Evolutionary conservation across 352 stramenopile species (phyloP).

Genomic region (Globisporangium ultimum): DNA sequence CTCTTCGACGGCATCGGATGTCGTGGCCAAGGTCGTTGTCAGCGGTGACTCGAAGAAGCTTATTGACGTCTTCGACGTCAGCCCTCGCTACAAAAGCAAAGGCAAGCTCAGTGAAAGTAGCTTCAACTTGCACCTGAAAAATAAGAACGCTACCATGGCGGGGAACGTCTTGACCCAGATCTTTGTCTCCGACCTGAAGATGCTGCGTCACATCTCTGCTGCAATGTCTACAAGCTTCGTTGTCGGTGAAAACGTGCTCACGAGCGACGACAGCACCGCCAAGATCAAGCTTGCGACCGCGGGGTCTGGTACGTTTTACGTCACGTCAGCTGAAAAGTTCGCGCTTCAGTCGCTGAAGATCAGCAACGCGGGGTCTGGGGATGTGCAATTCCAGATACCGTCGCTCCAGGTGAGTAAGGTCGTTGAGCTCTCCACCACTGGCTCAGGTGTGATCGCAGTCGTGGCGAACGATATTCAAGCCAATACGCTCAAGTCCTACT

Average conservation of each 20-base stretch:
- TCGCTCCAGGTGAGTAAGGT: too few relatives aligned
- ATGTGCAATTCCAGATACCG: too few relatives aligned
- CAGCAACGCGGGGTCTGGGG: neutral
- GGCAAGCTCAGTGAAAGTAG: neutral
- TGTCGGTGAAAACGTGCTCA: slow-evolving; percentile 6
- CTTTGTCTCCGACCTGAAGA: slow-evolving; percentile 5
- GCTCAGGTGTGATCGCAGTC: too few relatives aligned
- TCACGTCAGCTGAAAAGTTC: slow-evolving; percentile 3
- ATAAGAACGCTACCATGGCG: neutral
- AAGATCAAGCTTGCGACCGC: slow-evolving; percentile 2
- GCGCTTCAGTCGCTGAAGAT: neutral
- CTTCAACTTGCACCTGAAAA: neutral
- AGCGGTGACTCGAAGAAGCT: slow-evolving; percentile 50
- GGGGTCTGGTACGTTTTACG: slow-evolving; percentile 10
- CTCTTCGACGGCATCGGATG: too few relatives aligned
- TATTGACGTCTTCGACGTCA: slow-evolving; percentile 33
- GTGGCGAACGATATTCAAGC: too few relatives aligned
- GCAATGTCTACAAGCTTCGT: slow-evolving; percentile 1
- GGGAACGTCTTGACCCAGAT: slow-evolving; percentile 5
- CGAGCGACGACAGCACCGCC: neutral
- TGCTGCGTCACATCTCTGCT: neutral
- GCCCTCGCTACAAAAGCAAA: slow-evolving; percentile 9
- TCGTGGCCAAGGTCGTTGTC: slow-evolving; percentile 46
- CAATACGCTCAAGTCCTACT: too few relatives aligned
- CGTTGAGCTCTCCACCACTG: too few relatives aligned